Evolutionary conservation across 768 basidiomycete species (phyloP), one percentile per base, ranked within the genome.

Genomic region (Xerocomus brunneocitrinus): DNA sequence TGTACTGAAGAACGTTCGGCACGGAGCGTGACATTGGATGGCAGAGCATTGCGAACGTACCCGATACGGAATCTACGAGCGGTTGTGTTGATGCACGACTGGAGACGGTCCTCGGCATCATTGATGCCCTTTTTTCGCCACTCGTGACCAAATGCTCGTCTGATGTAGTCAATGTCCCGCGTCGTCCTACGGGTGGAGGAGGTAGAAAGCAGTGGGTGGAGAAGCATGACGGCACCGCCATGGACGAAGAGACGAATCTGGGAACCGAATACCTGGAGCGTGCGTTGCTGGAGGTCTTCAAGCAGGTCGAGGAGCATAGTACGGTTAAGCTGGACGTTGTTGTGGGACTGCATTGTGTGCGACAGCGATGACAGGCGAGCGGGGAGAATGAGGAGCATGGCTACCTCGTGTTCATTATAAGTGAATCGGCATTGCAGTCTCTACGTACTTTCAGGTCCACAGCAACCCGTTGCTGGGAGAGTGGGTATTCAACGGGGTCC

Each of bases 181-280:
- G 87, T 89, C 16, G 74, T 77, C 12, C 73, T 74, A 44, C 83
- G 74, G 16, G 73, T 71, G 27, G 69, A 73, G 50, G 73, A 72
- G 50, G 50, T 62, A 49, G 63, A 74, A 60, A 70, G 69, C 1
- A 67, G 63, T 0, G 74, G 74, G 43, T 89, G 85, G 1, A 89
- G 74, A 24, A 89, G 76, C 84, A 88, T 87, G 51, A 84, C 84
- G 0, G 84, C 85, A 0, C 87, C 87, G 22, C 87, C 87, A 53
- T 89, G 87, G 0, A 85, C 74, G 45, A 87, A 80, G 16, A 89
- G 74, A 6, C 80, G 77, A 4, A 88, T 74, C 34, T 75, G 77
- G 32, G 64, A 64, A n/a, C 74, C 72, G 60, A 87, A 87, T 6
- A 66, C 67, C 1, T 62, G 57, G 12, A 73, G 64, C 1, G 83